Base-by-base conservation (phyloP, 164 flowering plant species). In the Stephania cephalantha region DNA sequence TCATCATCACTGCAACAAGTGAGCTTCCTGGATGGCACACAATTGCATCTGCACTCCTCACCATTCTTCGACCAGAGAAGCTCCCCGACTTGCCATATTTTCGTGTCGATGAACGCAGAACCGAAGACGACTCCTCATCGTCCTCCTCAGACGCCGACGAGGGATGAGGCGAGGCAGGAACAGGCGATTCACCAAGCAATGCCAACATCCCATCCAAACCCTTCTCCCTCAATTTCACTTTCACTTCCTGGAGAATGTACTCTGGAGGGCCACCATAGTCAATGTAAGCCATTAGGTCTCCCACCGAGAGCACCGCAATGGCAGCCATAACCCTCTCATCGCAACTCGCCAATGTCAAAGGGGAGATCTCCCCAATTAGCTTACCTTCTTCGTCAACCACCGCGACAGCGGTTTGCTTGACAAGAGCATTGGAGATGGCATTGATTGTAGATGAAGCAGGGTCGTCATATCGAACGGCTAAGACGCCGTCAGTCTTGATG, bases 1-100 rank as follows among this genome's bases (percentile, higher is more conserved):
- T 97, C 12, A 95, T 82, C 99, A 95, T 95, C 73, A 95, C 98
- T 1, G 98, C 98, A 35, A 91, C 88, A 73, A 95, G 73, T 2
- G 98, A 93, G 76, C 99, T 95, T 77, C 87, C 80, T 0, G 84
- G 86, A 64, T 86, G 84, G 73, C 99, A 95, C 46, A 91, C 97
- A 2, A 92, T 88, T 4, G 97, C 99, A 84, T 93, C 97, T 1
- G 92, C 83, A 76, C 86, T 81, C 75, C 90, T 81, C 79, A 77
- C 86, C 88, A 87, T 85, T 77, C 93, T 84, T 13, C 42, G 42
- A 35, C 91, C 88, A 9, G 93, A 88, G 76, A 86, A 84, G 71
- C 92, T 85, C 58, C 80, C 73, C 1, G 90, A 84, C 79, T 91
- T 72, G 15, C 84, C 79, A 31, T 74, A 72, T 79, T 81, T 81